Evolutionary conservation across 306 rosid species (phyloP), one percentile per base, ranked within the genome.

Genomic region (Pachyrhizus erosus): DNA sequence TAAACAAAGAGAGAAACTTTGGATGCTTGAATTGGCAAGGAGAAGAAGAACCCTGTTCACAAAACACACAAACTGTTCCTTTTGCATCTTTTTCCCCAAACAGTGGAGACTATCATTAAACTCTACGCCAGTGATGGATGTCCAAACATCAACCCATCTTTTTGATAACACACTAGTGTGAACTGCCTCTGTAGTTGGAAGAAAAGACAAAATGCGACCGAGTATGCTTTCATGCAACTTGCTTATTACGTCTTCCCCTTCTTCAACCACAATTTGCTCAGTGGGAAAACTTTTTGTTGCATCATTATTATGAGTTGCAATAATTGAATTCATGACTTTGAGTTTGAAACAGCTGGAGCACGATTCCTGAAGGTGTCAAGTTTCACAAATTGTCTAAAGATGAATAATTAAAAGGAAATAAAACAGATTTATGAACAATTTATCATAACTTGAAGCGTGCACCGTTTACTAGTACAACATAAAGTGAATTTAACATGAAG

Each of bases 81-180:
- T 84, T n/a, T 52, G 48, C 87, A 77, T 58, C 42, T 23, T 77
- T 21, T 84, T 87, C 7, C 80, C 79, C 31, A 9, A 27, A 83
- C 23, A 46, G 13, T 43, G 48, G 4, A 64, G 45, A 68, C 33
- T 26, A 12, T 84, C 84, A 58, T 58, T 39, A 27, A 84, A 75
- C 1, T 48, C 0, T 45, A 84, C 33, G 13, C 13, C 2, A 3
- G 42, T 80, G 55, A 84, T 69, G 9, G 42, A 75, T 75, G 0
- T 80, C 87, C 87, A 84, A 58, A 48, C 73, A 24, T 68, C 2
- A 60, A 84, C 18, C 84, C 84, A 84, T 7, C 75, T 67, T 31
- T 0, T 57, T 12, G 87, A 84, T 75, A 84, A 46, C 20, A 75
- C 60, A 61, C 74, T 7, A 24, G 87, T 80, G 2, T 0, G 77